Base-by-base conservation (phyloP, 2,329 filamentous ascomycete species). In the Apiospora saccharicola region DNA sequence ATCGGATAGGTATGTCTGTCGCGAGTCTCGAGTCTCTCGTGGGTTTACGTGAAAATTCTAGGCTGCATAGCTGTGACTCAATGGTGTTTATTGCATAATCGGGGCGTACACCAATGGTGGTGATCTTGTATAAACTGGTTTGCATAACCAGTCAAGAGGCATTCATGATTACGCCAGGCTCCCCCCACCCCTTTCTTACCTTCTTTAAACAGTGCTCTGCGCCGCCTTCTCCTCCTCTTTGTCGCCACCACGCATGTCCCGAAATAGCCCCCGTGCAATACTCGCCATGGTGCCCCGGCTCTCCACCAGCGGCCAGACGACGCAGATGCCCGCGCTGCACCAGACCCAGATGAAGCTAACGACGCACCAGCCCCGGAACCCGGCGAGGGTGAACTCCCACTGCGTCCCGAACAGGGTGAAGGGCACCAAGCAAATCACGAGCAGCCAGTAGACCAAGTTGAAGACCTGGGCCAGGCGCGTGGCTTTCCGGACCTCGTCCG, bases 281-380 rank as follows among this genome's bases (percentile, higher is more conserved):
- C 77, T 71, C 70, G 73, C 73, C 71, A 82, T 79, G 12, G 81
- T 80, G 4, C 74, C 76, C 16, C 78, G 73, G 73, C 80, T 82
- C 76, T 84, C 83, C 41, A 81, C 78, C 41, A 84, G 72, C 12
- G 83, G 83, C 77, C 81, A 84, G 13, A 84, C 74, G 51, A 83
- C 80, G 73, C 83, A 85, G 68, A 82, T 80, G 7, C 77, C 70
- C 71, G 81, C 78, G 70, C 80, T 81, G 44, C 73, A 77, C 80
- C 81, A 84, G 8, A 83, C 80, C 83, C 82, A 85, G 14, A 84
- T 80, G 69, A 84, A 80, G 13, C 81, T 81, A 13, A 84, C 79
- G 6, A 83, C 80, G 14, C 82, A 81, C 80, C 81, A 84, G 4
- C 81, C 83, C 0, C 74, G 78, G 73, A 84, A 85, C 26, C 82